These are phyloP conservation scores for Gyromitra esculenta DNA, from an alignment of 2,329 filamentous ascomycete species.

Conservation along the genomic window DNA sequence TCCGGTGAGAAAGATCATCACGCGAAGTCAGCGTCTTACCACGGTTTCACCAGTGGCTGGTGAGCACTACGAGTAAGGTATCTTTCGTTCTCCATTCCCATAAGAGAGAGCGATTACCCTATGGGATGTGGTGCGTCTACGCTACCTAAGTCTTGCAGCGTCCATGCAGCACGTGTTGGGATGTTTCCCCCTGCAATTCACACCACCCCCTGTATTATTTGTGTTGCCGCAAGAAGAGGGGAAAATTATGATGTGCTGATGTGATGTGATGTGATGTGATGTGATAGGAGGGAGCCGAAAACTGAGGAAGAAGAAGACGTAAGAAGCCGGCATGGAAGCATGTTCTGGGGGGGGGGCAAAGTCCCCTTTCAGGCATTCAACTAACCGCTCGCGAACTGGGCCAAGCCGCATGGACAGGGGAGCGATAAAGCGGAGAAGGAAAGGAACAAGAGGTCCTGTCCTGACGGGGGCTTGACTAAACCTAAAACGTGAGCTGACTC, in stretches of 20 bases:
- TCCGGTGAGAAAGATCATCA: conserved; percentile 45
- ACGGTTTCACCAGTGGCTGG: conserved; percentile 49
- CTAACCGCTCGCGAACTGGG: conserved; percentile 41
- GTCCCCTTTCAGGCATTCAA: conserved; percentile 39
- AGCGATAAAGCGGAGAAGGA: conserved; percentile 25
- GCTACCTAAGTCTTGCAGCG: conserved; percentile 27
- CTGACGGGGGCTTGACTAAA: conserved; percentile 1
- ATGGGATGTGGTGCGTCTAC: conserved; percentile 34
- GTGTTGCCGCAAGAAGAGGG: conserved; percentile 46
- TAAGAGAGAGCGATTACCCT: conserved; percentile 24
- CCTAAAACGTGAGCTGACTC: conserved; percentile 41
- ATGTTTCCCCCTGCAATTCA: not conserved
- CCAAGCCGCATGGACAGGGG: conserved; percentile 23
- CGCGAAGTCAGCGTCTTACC: conserved; percentile 49
- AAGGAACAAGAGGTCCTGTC: conserved; percentile 27
- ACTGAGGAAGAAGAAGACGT: conserved; percentile 49
- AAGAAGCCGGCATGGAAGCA: conserved; percentile 49
- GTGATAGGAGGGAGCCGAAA: conserved; percentile 39
- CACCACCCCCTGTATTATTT: conserved; percentile 41
- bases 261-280: conserved; percentile 33
- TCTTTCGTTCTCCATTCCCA: too few species aligned
- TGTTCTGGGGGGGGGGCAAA: conserved; percentile 25
- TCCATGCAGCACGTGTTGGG: conserved; percentile 43
- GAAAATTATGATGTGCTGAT: conserved; percentile 31
- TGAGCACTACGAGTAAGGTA: not conserved